Evolutionary conservation across 192 early-diverging fungal genomes (phyloP).

Genomic region (Coemansia pectinata): DNA sequence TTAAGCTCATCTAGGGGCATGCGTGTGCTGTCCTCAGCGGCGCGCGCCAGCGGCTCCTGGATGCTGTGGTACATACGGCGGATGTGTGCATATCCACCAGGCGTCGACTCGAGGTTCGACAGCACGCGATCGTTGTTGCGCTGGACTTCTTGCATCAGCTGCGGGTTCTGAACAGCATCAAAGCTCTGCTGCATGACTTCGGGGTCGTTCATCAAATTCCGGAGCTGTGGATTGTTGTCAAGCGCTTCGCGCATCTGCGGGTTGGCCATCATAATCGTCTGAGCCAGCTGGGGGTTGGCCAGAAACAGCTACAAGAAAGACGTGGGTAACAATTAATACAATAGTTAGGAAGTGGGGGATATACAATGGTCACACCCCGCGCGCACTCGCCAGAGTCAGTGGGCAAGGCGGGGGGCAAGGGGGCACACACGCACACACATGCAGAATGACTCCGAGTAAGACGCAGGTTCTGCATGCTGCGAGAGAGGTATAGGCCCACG

Average conservation of each 20-base stretch:
- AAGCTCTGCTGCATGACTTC: slow-evolving; percentile 42
- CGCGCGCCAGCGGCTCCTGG: slow-evolving; percentile 47
- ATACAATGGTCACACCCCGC: background rate
- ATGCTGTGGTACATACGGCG: slow-evolving; percentile 51
- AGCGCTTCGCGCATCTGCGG: slow-evolving; percentile 45
- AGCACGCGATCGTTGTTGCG: slow-evolving; percentile 59
- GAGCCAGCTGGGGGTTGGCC: slow-evolving; percentile 37
- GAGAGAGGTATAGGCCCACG: background rate
- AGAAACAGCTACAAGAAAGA: slow-evolving; percentile 25
- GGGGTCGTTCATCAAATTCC: slow-evolving; percentile 45
- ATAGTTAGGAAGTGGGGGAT: background rate
- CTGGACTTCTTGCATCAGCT: slow-evolving; percentile 54
- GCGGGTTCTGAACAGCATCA: slow-evolving; percentile 52
- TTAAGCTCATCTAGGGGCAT: slow-evolving; percentile 49
- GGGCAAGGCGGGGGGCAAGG: background rate
- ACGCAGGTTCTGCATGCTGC: slow-evolving; percentile 7
- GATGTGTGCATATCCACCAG: slow-evolving; percentile 56
- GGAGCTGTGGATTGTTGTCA: slow-evolving; percentile 55
- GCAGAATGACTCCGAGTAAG: background rate
- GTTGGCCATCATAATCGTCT: slow-evolving; percentile 48
- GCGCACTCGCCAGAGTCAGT: background rate
- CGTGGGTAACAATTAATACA: background rate
- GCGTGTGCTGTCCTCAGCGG: slow-evolving; percentile 19
- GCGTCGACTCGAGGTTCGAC: slow-evolving; percentile 52
- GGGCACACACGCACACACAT: background rate